Evolutionary conservation across 805 yeast species (phyloP).

Genomic region (Lipomyces orientalis): DNA sequence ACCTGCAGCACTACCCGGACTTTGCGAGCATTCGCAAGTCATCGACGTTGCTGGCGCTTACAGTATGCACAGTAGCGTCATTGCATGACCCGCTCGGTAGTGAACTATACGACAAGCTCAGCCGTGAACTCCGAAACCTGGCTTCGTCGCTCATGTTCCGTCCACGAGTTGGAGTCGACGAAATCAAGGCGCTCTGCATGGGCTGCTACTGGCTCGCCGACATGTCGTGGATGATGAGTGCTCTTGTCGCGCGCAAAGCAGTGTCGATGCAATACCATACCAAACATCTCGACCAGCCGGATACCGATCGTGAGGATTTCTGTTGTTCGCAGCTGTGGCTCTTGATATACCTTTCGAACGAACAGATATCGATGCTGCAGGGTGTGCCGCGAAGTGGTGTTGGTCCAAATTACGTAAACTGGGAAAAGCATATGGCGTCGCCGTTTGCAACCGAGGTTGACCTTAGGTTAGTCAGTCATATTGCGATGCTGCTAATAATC

Average conservation of each 20-base stretch:
- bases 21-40: conserved; percentile 17
- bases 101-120: conserved; percentile 25
- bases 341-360: conserved; percentile 24
- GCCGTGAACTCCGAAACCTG: conserved; percentile 22
- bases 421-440: conserved; percentile 28
- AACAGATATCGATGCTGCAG: conserved; percentile 29
- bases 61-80: conserved; percentile 28
- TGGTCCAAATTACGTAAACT: conserved; percentile 22
- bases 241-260: conserved; percentile 26
- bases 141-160: conserved; percentile 23
- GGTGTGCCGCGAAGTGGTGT: conserved; percentile 29
- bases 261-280: conserved; percentile 31
- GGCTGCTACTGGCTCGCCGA: conserved; percentile 32
- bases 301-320: conserved; percentile 21
- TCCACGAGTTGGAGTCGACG: conserved; percentile 29
- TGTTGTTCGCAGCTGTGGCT: conserved; percentile 25
- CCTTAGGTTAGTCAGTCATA: conserved; percentile 24
- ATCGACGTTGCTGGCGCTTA: conserved; percentile 26
- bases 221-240: conserved; percentile 30
- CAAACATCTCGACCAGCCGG: conserved; percentile 26
- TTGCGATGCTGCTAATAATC: conserved; percentile 24
- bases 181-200: conserved; percentile 28
- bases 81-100: conserved; percentile 31
- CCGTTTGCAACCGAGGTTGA: conserved; percentile 24
- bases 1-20: conserved; percentile 22